These are phyloP conservation scores for Hepatocystis sp. DNA, from an alignment of 169 alveolate genomes.

Conservation along the genomic window DNA sequence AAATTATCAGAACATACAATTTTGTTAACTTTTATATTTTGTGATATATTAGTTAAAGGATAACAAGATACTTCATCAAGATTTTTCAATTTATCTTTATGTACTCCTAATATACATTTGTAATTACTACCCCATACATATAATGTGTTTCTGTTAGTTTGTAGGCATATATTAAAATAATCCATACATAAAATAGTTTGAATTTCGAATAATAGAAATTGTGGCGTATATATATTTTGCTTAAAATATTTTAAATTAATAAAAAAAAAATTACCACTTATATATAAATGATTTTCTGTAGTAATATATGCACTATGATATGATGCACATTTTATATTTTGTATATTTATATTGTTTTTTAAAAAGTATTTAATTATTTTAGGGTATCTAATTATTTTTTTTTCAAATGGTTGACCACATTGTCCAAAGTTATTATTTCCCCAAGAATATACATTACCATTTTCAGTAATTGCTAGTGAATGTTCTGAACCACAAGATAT, in stretches of 20 bases:
- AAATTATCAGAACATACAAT: constrained; percentile 73
- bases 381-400: constrained; percentile 64
- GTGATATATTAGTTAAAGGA: constrained; percentile 39
- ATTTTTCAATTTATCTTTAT: constrained; percentile 47
- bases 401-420: constrained; percentile 70
- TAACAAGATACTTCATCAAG: constrained; percentile 72
- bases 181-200: constrained; percentile 48
- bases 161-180: constrained; percentile 37
- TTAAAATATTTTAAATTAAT: constrained; percentile 76
- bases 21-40: constrained; percentile 63
- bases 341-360: constrained; percentile 51
- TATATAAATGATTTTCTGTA: constrained; percentile 50
- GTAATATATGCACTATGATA: constrained; percentile 73
- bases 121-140: constrained; percentile 75
- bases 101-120: constrained; percentile 70
- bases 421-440: constrained; percentile 78
- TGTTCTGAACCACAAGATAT: constrained; percentile 80
- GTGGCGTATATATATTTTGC: constrained; percentile 77
- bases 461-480: constrained; percentile 81
- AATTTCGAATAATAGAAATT: constrained; percentile 77
- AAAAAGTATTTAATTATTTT: constrained; percentile 58
- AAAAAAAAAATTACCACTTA: constrained; percentile 78
- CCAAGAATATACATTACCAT: constrained; percentile 87
- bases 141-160: constrained; percentile 25
- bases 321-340: constrained; percentile 67